Percentiles rank a stretch among this genome's conserved stretches.
Evolutionary conservation across 2,329 filamentous ascomycete genomes (phyloP).

Genomic region (Talaromyces albobiverticillius): DNA sequence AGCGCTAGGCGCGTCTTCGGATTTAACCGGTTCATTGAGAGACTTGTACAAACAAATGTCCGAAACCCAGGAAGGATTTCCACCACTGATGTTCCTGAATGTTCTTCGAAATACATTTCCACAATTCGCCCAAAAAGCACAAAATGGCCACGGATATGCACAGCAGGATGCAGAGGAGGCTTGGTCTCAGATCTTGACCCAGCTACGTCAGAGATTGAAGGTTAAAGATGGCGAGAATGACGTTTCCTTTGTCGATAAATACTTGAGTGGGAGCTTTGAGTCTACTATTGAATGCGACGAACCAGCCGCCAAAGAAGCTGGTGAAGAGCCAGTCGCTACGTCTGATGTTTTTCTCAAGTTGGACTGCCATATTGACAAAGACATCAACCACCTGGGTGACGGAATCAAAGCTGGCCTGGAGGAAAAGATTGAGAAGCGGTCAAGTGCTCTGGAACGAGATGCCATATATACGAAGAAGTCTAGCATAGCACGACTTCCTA

Average conservation of each 20-base stretch:
- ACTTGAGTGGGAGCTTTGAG: constrained; percentile 79
- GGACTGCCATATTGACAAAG: constrained; percentile 87
- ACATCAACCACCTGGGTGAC: constrained; percentile 86
- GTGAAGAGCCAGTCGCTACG: constrained; percentile 65
- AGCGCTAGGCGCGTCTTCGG: constrained; percentile 59
- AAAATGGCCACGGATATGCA: constrained; percentile 79
- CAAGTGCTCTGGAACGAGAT: constrained; percentile 71
- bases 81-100: constrained; percentile 77
- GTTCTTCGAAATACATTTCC: constrained; percentile 77
- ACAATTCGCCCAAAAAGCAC: constrained; percentile 88
- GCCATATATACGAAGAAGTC: constrained; percentile 86
- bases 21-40: constrained; percentile 73
- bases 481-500: constrained; percentile 84
- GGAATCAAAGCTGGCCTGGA: constrained; percentile 78
- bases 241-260: constrained; percentile 80
- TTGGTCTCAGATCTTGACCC: constrained; percentile 90
- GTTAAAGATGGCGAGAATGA: constrained; percentile 54
- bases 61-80: constrained; percentile 81
- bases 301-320: constrained; percentile 67
- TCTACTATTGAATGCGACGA: constrained; percentile 82
- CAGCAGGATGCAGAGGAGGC: constrained; percentile 98
- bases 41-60: constrained; percentile 87
- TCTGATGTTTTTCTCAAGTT: constrained; percentile 84
- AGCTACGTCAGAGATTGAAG: constrained; percentile 74
- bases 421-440: constrained; percentile 89